These are phyloP conservation scores for Orbilia javanica DNA, from an alignment of 2,329 filamentous ascomycete species.

Conservation along the genomic window DNA sequence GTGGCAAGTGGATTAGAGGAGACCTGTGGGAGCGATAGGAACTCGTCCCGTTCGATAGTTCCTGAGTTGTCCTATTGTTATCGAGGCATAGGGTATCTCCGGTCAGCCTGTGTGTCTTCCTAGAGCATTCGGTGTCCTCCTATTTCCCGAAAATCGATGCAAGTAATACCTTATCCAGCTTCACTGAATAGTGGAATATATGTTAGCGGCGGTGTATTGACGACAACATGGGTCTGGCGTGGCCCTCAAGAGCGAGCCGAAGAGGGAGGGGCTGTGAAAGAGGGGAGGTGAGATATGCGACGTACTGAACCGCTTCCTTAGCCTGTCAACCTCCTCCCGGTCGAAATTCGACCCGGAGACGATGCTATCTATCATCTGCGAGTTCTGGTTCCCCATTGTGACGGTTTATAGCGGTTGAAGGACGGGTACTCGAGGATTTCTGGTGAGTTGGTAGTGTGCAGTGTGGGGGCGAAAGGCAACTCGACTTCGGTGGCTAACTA, in stretches of 20 bases:
- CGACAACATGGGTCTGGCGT: not conserved
- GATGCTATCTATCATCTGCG: slow-evolving; percentile 89
- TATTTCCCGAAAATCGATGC: slow-evolving; percentile 7
- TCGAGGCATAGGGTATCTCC: slow-evolving; percentile 8
- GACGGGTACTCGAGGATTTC: slow-evolving; percentile 8
- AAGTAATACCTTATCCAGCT: slow-evolving; percentile 87
- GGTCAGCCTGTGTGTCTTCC: not conserved
- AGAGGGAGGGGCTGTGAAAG: slow-evolving; percentile 23
- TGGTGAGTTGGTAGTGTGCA: not conserved
- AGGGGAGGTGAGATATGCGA: slow-evolving; percentile 18
- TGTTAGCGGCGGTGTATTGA: slow-evolving; percentile 26
- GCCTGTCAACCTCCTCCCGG: slow-evolving; percentile 93
- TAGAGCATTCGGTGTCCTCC: not conserved
- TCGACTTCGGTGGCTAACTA: not conserved
- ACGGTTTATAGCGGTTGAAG: slow-evolving; percentile 45
- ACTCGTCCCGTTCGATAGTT: slow-evolving; percentile 98
- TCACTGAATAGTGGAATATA: slow-evolving; percentile 70
- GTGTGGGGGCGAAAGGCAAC: not conserved
- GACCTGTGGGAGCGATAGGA: slow-evolving; percentile 95
- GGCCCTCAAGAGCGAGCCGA: not conserved
- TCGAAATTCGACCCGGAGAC: slow-evolving; percentile 98
- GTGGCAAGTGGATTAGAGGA: slow-evolving; percentile 97
- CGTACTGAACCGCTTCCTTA: slow-evolving; percentile 87
- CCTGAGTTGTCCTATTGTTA: slow-evolving; percentile 90
- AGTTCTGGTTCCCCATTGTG: slow-evolving; percentile 77